Base-by-base conservation (phyloP, 176 grass and related monocot genomes). In the Rhynchospora breviuscula region DNA sequence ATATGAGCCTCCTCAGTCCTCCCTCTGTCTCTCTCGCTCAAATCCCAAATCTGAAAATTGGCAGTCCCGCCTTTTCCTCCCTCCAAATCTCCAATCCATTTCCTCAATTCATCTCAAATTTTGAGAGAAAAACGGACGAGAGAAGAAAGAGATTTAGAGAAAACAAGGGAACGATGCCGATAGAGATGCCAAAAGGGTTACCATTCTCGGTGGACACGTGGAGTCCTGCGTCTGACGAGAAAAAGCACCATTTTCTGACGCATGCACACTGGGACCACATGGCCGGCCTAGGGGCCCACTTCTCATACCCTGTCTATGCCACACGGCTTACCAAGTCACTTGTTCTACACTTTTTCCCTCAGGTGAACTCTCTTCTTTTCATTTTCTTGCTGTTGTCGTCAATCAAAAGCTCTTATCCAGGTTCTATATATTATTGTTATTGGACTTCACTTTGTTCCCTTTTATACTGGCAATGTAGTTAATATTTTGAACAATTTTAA, bases 141-240 rank as follows among this genome's bases (percentile, higher is more conserved):
- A 33, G 62, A 8, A 6, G 65, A 67, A 14, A 40, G 65, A 67
- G 11, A 35, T 1, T 13, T 10, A 22, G 18, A 19, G 8, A 23
- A 10, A 25, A 71, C 25, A 25, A 75, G 21, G 85, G 81, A 29
- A 85, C 57, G 81, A 97, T 97, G 94, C 94, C 94, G 85, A 97
- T 97, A 73, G 94, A 97, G 80, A 92, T 97, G 91, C 94, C 94
- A 47, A 82, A 59, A 86, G 91, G 90, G 0, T 87, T 97, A 23
- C 90, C 91, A 67, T 92, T 97, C 92, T 89, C 87, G 43, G 92
- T 97, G 69, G 92, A 97, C 51, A 92, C 90, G 49, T 97, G 91
- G 94, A 91, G 82, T 43, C 63, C 90, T 12, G 83, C 90, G 22
- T 85, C 90, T 14, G 56, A 68, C 23, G 4, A 64, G 35, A 83